Percentiles rank a stretch among this genome's conserved stretches.
phyloP scores from a whole-genome alignment of 2,329 filamentous ascomycete species.

The Phyllosticta capitalensis region DNA sequence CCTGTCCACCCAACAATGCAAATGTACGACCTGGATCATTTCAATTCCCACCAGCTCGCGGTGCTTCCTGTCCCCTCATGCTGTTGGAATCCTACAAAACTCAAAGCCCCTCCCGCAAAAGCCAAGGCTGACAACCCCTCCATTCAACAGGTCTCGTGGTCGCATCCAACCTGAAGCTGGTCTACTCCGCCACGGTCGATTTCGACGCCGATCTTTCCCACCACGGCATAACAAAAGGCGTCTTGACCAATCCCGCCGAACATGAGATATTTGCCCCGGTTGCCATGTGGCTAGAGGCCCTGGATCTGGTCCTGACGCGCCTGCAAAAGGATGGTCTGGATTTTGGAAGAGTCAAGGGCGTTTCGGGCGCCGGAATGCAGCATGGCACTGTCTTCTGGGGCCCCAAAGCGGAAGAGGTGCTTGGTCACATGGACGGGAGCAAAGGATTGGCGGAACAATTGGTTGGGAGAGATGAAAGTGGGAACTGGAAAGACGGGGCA shows the following conservation, averaged over 20 bases:
- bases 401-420: conserved; percentile 52
- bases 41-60: not conserved
- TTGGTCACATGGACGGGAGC: conserved; percentile 51
- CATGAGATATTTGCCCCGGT: conserved; percentile 90
- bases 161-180: conserved; percentile 68
- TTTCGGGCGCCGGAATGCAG: conserved; percentile 92
- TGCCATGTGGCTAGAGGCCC: conserved; percentile 85
- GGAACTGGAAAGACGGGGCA: conserved; percentile 17
- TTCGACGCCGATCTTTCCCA: conserved; percentile 76
- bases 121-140: conserved; percentile 10
- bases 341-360: conserved; percentile 64
- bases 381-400: conserved; percentile 97
- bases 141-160: conserved; percentile 62
- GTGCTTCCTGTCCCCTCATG: not conserved
- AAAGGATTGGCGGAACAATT: conserved; percentile 65
- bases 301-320: conserved; percentile 73
- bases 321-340: conserved; percentile 62
- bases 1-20: conserved; percentile 92
- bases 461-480: conserved; percentile 22
- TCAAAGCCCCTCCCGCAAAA: conserved; percentile 8
- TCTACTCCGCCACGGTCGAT: conserved; percentile 82
- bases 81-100: not conserved
- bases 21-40: conserved; percentile 47
- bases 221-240: conserved; percentile 73
- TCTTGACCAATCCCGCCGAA: conserved; percentile 69